phyloP scores from a whole-genome alignment of 2,329 filamentous ascomycete species.

The Apiospora kogelbergensis region DNA sequence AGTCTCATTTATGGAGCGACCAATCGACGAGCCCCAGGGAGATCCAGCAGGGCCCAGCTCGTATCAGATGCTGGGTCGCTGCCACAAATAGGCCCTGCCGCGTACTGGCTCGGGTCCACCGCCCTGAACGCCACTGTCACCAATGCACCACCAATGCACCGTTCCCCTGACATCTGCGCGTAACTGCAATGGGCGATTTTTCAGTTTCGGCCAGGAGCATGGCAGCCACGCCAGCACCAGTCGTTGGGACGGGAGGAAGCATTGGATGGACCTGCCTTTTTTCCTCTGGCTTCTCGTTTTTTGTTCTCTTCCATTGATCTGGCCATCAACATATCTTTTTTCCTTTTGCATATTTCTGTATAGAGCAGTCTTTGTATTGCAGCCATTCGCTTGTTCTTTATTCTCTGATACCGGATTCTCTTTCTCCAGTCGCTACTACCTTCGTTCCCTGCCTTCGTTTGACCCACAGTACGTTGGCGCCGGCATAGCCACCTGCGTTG shows the following conservation, averaged over 20 bases:
- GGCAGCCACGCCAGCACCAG: neutral
- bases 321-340: neutral
- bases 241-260: too few species aligned
- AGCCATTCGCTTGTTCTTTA: neutral
- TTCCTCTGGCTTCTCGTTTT: neutral
- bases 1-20: neutral
- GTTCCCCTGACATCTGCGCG: neutral
- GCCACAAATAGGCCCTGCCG: constrained; percentile 1
- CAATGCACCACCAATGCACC: constrained; percentile 2
- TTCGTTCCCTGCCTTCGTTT: neutral
- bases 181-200: neutral
- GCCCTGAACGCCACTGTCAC: neutral
- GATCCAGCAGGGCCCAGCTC: constrained; percentile 2
- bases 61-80: constrained; percentile 6
- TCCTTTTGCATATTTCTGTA: neutral
- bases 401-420: neutral
- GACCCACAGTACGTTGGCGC: constrained; percentile 4
- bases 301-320: neutral
- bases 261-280: too few species aligned
- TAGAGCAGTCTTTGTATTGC: neutral
- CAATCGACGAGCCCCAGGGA: neutral
- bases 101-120: neutral
- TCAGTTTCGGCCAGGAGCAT: neutral
- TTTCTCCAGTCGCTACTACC: constrained; percentile 1
- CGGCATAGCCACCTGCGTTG: constrained; percentile 3